phyloP scores from a whole-genome alignment of 2,329 filamentous ascomycete species.

The Beauveria bassiana region DNA sequence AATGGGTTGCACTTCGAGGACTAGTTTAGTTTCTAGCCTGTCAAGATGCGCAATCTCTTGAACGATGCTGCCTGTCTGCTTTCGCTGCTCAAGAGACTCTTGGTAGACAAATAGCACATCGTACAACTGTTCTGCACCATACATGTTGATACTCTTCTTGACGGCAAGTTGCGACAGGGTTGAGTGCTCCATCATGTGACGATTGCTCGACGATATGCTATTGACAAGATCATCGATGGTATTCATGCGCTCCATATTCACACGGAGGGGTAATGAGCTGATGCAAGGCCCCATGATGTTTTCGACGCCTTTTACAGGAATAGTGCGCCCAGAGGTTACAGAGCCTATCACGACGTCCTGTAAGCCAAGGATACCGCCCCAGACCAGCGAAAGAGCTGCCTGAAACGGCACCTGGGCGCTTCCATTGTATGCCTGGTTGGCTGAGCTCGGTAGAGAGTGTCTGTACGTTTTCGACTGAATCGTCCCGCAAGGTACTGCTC shows the following conservation, averaged over 20 bases:
- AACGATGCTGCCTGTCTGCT: slow-evolving; percentile 29
- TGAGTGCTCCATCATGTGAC: slow-evolving; percentile 56
- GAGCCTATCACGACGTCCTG: slow-evolving; percentile 67
- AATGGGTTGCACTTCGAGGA: slow-evolving; percentile 67
- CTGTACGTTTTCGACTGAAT: background rate
- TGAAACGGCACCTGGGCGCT: slow-evolving; percentile 71
- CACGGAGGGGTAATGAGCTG: slow-evolving; percentile 63
- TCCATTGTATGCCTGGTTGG: background rate
- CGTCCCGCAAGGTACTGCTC: background rate
- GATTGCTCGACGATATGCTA: slow-evolving; percentile 57
- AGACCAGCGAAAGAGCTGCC: slow-evolving; percentile 57
- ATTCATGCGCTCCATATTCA: slow-evolving; percentile 44
- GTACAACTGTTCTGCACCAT: slow-evolving; percentile 54
- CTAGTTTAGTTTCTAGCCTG: slow-evolving; percentile 65
- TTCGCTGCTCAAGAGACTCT: slow-evolving; percentile 50
- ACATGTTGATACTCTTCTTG: slow-evolving; percentile 49
- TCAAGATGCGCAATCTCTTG: slow-evolving; percentile 56
- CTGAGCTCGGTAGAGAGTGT: background rate
- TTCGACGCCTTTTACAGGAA: slow-evolving; percentile 65
- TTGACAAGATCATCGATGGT: slow-evolving; percentile 54
- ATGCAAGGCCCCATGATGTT: slow-evolving; percentile 74
- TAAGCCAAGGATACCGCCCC: slow-evolving; percentile 55
- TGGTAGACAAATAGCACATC: slow-evolving; percentile 81
- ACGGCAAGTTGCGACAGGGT: slow-evolving; percentile 61
- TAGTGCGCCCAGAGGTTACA: slow-evolving; percentile 72